Evolutionary conservation across 2,329 filamentous ascomycete genomes (phyloP), one percentile per base, ranked within the genome.

Genomic region (Apiospora hydei): DNA sequence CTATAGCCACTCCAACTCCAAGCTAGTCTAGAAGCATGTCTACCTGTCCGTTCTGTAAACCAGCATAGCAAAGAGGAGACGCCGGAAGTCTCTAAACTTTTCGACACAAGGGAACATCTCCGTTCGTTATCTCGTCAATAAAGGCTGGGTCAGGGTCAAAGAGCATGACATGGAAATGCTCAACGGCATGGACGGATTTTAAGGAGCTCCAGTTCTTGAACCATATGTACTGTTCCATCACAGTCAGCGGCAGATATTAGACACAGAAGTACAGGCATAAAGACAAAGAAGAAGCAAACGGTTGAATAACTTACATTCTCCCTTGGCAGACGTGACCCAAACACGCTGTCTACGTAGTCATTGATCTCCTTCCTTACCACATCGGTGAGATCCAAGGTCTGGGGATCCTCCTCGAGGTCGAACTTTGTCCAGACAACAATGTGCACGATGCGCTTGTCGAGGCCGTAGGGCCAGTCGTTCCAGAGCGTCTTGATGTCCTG

Each of bases 131-230:
- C 71, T 90, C 84, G 69, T 85, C 84, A 66, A 98, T 82, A 76
- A 97, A 94, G 4, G 85, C 86, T 51, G 86, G 85, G 77, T 96
- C 91, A 0, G 95, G 92, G 76, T 94, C 87, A 80, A 92, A 93
- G 70, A 98, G 85, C 94, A 98, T 95, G 78, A 98, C 92, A 82
- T 98, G 96, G 79, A 98, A 96, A 81, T 98, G 96, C 85, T 98
- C 95, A 14, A 98, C 90, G 0, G 93, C 90, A 77, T 94, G 90
- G 41, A 98, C 90, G 34, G 93, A 96, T 84, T 98, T 98, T 76
- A 98, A 84, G 21, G 88, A 89, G 70, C 86, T 88, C 94, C 95
- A 98, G 79, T 98, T 98, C 85, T 93, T 94, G 84, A 96, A 96
- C 94, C 94, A 96, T 47, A 92, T 85, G 53, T 82, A 80, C 82